Base-by-base conservation (phyloP, 2,329 filamentous ascomycete species). In the Ceratocystis alfenasii region DNA sequence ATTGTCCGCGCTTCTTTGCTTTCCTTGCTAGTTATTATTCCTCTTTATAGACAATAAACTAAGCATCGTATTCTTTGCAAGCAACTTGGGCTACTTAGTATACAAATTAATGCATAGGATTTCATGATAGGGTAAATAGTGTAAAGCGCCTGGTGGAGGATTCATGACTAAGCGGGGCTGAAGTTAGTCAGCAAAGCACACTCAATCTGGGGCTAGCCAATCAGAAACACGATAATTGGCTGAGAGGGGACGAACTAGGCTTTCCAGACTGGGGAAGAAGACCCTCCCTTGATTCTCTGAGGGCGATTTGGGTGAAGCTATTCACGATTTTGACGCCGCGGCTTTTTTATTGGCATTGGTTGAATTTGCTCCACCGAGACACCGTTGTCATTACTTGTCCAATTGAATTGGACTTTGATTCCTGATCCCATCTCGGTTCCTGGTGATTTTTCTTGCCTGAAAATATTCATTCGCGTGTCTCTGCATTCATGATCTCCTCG, bases 221-320 rank as follows among this genome's bases (percentile, higher is more conserved):
- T 57, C 53, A 57, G 25, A 28, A 57, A 25, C 53, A 33, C 53
- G 53, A 17, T 57, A 57, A 57, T 57, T 57, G 25, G 53, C 53
- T 57, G 53, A 57, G 53, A 22, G 53, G 48, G 22, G 53, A 30
- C 53, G 6, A 25, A 57, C 53, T 28, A 30, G 30, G 30, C 30
- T 7, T 30, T 7, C 50, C 20, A 55, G 50, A 25, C 50, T 57
- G 53, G 53, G 53, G 53, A 33, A 57, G 53, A 33, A 57, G 53
- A 8, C 53, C 25, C 53, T 57, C 53, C 28, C 28, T 30, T 57
- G 10, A 15, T 41, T 41, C 25, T 33, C 17, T 33, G 53, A 57
- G 53, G 30, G 22, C 53, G 30, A 57, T 57, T 33, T 57, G 53
- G 25, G 30, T 57, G 53, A 57, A 57, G 53, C 53, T 57, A 33